phyloP scores from a whole-genome alignment of 2,329 filamentous ascomycete species.

The Penicillium sp. region DNA sequence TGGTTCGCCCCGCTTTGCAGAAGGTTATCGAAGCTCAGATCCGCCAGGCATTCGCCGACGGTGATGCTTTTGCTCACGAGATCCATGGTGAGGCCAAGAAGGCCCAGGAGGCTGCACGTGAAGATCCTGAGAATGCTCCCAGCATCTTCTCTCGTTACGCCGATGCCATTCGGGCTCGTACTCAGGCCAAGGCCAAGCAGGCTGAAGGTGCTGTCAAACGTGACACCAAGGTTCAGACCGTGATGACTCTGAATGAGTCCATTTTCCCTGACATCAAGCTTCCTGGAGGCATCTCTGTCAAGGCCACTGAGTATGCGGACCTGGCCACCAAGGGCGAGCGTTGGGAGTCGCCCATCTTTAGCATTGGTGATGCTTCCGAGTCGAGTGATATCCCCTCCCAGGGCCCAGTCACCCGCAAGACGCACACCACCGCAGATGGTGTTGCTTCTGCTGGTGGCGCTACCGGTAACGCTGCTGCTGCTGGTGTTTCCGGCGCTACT shows the following conservation, averaged over 20 bases:
- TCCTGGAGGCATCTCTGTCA: constrained; percentile 85
- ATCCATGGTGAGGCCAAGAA: constrained; percentile 83
- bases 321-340: constrained; percentile 84
- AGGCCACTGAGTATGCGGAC: constrained; percentile 92
- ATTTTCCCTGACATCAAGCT: constrained; percentile 89
- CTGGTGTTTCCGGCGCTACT: constrained; percentile 15
- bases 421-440: constrained; percentile 51
- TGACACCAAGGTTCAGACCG: constrained; percentile 78
- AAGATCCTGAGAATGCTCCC: constrained; percentile 72
- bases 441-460: constrained; percentile 14
- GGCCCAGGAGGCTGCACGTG: constrained; percentile 66
- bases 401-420: constrained; percentile 61
- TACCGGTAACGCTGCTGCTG: constrained; percentile 14
- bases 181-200: constrained; percentile 79
- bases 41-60: constrained; percentile 76
- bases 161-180: constrained; percentile 71
- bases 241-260: constrained; percentile 84
- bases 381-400: constrained; percentile 71
- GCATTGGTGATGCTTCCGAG: constrained; percentile 75
- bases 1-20: constrained; percentile 80
- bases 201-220: constrained; percentile 60
- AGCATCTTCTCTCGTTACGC: constrained; percentile 89
- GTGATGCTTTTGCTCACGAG: constrained; percentile 73
- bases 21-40: constrained; percentile 90
- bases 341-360: constrained; percentile 95